Conservation (phyloP, 805 yeast genomes). For the Torulaspora maleeae region DNA sequence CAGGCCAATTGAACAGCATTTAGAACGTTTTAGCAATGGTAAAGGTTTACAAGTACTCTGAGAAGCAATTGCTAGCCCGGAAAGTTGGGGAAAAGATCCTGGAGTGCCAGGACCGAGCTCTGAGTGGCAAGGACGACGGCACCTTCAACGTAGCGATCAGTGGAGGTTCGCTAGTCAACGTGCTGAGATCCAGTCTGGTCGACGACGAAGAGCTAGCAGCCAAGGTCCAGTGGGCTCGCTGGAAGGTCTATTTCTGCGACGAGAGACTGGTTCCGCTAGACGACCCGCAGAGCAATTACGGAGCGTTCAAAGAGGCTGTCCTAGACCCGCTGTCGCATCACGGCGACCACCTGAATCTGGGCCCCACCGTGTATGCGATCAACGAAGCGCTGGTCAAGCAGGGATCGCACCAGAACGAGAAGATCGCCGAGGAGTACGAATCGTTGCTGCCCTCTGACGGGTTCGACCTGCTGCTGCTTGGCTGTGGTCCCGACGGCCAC, state of each 20-base stretch:
- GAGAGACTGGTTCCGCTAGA: constrained; percentile 84
- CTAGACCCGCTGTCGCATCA: constrained; percentile 44
- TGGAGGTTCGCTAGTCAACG: constrained; percentile 87
- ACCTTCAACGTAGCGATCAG: constrained; percentile 74
- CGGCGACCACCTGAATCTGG: constrained; percentile 36
- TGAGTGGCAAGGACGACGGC: constrained; percentile 35
- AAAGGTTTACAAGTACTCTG: constrained; percentile 40
- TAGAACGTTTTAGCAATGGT: constrained; percentile 30
- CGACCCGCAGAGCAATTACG: constrained; percentile 82
- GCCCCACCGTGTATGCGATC: constrained; percentile 63
- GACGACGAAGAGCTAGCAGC: constrained; percentile 45
- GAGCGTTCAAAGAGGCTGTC: constrained; percentile 64
- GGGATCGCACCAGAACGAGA: constrained; percentile 46
- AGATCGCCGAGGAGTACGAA: constrained; percentile 62
- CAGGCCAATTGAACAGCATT: no score
- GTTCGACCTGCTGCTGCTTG: constrained; percentile 68
- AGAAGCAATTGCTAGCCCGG: constrained; percentile 55
- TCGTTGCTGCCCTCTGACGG: constrained; percentile 44
- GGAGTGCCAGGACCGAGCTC: constrained; percentile 55
- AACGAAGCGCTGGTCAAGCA: constrained; percentile 57
- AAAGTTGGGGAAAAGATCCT: constrained; percentile 63
- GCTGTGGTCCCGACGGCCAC: constrained; percentile 96
- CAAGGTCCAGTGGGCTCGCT: constrained; percentile 58
- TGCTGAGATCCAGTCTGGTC: constrained; percentile 57
- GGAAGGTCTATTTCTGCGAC: constrained; percentile 85